Percentiles rank a stretch among this genome's conserved stretches.
These are phyloP conservation scores for Trametopsis cervina DNA, from an alignment of 768 basidiomycete genomes.

Conservation along the genomic window DNA sequence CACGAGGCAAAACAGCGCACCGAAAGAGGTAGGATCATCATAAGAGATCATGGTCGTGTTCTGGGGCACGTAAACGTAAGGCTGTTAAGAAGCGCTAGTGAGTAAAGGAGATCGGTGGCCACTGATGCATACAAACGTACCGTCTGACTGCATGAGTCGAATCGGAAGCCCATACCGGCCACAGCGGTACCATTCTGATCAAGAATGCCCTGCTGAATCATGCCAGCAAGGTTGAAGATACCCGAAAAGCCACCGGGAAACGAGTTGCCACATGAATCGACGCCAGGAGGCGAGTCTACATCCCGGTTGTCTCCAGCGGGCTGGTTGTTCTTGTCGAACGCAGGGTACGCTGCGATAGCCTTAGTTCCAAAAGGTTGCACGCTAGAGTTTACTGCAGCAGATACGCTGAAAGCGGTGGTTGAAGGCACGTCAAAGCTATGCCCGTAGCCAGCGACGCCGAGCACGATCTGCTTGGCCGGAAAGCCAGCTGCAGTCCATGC, in stretches of 20 bases:
- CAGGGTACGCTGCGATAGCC: slow-evolving; percentile 39
- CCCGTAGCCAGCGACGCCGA: slow-evolving; percentile 84
- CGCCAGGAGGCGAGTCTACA: slow-evolving; percentile 17
- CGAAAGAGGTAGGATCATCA: slow-evolving; percentile 26
- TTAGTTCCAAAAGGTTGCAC: slow-evolving; percentile 16
- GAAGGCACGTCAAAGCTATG: slow-evolving; percentile 55
- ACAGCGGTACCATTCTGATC: slow-evolving; percentile 37
- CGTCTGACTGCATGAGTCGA: slow-evolving; percentile 29
- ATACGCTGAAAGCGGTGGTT: slow-evolving; percentile 28
- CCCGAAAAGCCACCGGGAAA: slow-evolving; percentile 36
- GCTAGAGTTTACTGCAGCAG: neutral
- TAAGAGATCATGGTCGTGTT: slow-evolving; percentile 27
- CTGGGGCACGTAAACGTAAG: slow-evolving; percentile 24
- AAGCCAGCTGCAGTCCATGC: slow-evolving; percentile 80
- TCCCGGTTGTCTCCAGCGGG: slow-evolving; percentile 35
- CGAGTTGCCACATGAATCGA: slow-evolving; percentile 31
- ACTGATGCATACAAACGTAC: slow-evolving; percentile 3
- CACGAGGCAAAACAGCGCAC: slow-evolving; percentile 3
- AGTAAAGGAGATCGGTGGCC: neutral
- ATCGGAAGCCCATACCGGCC: slow-evolving; percentile 37
- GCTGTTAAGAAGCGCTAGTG: slow-evolving; percentile 11
- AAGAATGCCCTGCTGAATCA: slow-evolving; percentile 52
- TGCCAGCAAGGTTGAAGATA: slow-evolving; percentile 53
- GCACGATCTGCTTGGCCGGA: slow-evolving; percentile 63
- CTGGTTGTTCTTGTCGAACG: slow-evolving; percentile 37